phyloP scores from a whole-genome alignment of 768 basidiomycete species.

The Amanita phalloides region DNA sequence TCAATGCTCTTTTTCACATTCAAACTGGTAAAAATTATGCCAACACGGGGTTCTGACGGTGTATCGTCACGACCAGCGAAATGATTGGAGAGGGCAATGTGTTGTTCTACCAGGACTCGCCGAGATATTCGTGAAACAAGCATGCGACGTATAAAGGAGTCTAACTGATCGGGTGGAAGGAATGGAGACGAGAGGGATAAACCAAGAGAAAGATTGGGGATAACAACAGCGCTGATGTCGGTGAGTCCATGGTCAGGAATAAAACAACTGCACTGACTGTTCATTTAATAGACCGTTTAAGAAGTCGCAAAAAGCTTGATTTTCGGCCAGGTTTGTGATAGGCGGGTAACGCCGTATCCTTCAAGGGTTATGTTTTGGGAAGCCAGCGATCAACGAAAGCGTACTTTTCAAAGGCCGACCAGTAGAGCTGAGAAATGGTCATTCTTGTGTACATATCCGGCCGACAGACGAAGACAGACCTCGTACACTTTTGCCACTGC shows the following conservation, averaged over 20 bases:
- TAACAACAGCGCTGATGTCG: constrained; percentile 50
- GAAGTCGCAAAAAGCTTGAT: constrained; percentile 71
- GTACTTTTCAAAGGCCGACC: constrained; percentile 80
- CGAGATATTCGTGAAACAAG: constrained; percentile 83
- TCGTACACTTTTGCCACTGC: constrained; percentile 77
- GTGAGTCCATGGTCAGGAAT: constrained; percentile 5
- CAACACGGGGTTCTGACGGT: constrained; percentile 54
- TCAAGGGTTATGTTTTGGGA: constrained; percentile 1
- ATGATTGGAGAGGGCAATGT: constrained; percentile 67
- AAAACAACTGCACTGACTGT: constrained; percentile 44
- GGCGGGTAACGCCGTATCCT: constrained; percentile 69
- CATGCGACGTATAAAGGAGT: constrained; percentile 88
- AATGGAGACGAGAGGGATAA: constrained; percentile 77
- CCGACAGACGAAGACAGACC: constrained; percentile 28
- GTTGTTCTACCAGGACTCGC: constrained; percentile 83
- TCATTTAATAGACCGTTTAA: constrained; percentile 52
- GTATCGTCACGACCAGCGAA: constrained; percentile 26
- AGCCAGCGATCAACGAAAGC: constrained; percentile 1
- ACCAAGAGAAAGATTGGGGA: constrained; percentile 74
- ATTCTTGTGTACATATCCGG: neutral
- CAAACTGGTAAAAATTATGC: constrained; percentile 74
- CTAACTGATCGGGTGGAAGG: constrained; percentile 67
- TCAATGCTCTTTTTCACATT: constrained; percentile 62
- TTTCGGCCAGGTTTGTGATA: constrained; percentile 63
- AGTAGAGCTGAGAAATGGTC: constrained; percentile 53